Evolutionary conservation across 2,329 filamentous ascomycete species (phyloP), one percentile per base, ranked within the genome.

Genomic region (Tolypocladium ovalisporum): DNA sequence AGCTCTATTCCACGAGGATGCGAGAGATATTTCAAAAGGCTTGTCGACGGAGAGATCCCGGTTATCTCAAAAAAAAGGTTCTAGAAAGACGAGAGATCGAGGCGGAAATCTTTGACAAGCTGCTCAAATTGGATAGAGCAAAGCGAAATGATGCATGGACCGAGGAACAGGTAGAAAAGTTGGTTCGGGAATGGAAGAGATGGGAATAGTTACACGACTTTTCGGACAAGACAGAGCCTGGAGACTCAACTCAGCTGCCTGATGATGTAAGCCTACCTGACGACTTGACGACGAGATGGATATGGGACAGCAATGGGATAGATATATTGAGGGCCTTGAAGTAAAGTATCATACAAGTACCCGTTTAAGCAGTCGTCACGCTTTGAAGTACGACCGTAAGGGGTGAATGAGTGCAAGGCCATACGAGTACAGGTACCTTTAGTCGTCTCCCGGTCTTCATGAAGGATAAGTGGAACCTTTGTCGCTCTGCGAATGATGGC

Each of bases 1-100:
- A 93, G 69, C 78, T 97, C 3, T 96, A 94, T 68, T 92, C 88
- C 49, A 72, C 80, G 4, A 81, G 87, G 19, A 96, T 96, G 90
- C 80, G 90, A 44, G 78, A 80, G 0, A 78, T 89, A 1, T 96
- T 95, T 67, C 72, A 75, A 34, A 79, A 83, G 35, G 86, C 88
- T 5, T 85, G 89, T 51, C 75, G 80, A 57, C 79, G 79, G 39
- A 81, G 87, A 55, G 88, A 96, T 65, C 78, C 86, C 57, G 76
- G 77, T 29, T 86, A 85, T 61, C 71, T 96, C 42, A 75, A 79
- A 47, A 63, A 61, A 27, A 82, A 80, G 64, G 75, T 85, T 37
- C 73, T 79, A 52, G 83, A 87, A 62, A 76, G 85, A 62, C 77
- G 81, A 62, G 76, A 78, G 3, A 79, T 84, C 49, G 85, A 89